Evolutionary conservation across 345 rosid genomes (phyloP).

Genomic region (Trapa incisa): DNA sequence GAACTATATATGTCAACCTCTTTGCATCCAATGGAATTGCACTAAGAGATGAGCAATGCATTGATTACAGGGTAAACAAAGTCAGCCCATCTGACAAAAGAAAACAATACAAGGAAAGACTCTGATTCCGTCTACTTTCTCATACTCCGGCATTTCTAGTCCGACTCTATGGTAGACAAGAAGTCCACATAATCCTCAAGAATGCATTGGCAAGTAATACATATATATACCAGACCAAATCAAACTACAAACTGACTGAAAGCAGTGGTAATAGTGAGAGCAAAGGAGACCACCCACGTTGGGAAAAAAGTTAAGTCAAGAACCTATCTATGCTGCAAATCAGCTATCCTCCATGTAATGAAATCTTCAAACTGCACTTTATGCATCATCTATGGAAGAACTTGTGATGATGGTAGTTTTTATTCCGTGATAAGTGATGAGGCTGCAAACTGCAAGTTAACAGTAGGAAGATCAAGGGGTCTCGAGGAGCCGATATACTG

Average conservation of each 20-base stretch:
- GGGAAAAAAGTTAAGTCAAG: not conserved
- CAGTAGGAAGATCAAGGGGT: conserved; percentile 8
- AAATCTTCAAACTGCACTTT: too few species aligned
- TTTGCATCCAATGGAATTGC: too few species aligned
- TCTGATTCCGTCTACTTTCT: too few species aligned
- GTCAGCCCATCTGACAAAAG: too few species aligned
- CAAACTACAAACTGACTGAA: not conserved
- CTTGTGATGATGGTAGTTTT: not conserved
- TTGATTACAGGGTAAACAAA: too few species aligned
- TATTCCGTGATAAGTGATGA: not conserved
- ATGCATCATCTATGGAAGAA: not conserved
- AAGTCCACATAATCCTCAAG: not conserved
- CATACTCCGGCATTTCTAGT: too few species aligned
- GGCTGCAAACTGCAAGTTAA: not conserved
- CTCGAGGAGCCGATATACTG: conserved; percentile 38
- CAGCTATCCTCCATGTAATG: not conserved
- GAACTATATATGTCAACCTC: too few species aligned
- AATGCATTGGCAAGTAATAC: not conserved
- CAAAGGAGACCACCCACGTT: not conserved
- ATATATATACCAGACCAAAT: not conserved
- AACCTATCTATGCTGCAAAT: not conserved
- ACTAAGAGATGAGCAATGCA: too few species aligned
- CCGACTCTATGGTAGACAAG: too few species aligned
- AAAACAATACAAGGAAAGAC: too few species aligned
- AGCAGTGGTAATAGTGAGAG: not conserved